Percentiles rank a stretch among this genome's conserved stretches.
phyloP scores from a whole-genome alignment of 306 rosid species.

The Fagus sylvatica region DNA sequence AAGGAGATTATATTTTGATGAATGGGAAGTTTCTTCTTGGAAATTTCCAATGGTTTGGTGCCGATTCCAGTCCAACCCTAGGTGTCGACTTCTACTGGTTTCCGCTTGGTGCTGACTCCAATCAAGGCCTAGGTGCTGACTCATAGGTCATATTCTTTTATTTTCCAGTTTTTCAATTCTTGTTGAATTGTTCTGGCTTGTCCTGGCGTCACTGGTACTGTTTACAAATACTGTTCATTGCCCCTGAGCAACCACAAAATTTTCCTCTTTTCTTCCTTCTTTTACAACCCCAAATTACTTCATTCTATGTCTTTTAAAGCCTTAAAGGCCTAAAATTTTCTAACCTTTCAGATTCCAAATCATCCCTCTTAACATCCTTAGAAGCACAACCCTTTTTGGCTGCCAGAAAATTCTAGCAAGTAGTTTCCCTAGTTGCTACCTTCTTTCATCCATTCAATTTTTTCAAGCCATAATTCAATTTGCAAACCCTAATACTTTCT shows the following conservation, averaged over 20 bases:
- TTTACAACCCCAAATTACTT: background rate
- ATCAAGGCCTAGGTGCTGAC: no score
- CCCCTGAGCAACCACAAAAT: background rate
- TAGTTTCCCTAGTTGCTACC: background rate
- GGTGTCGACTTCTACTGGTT: no score
- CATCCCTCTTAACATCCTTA: background rate
- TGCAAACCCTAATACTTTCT: background rate
- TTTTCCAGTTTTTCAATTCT: no score
- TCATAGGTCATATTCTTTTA: no score
- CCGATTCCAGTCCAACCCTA: no score
- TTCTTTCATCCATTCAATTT: background rate
- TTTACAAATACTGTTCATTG: background rate
- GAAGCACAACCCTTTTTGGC: background rate
- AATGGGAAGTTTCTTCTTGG: no score
- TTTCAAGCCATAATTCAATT: background rate
- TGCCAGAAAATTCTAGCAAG: background rate
- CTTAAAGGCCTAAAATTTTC: background rate
- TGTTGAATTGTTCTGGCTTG: no score
- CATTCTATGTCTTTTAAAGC: background rate
- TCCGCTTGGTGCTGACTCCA: no score
- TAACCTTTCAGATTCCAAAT: background rate
- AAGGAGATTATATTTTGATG: no score
- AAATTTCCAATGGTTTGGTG: no score
- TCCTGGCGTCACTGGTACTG: background rate
- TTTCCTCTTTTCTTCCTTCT: background rate